Base-by-base conservation (phyloP, 2,329 filamentous ascomycete species). In the Sporothrix luriei region DNA sequence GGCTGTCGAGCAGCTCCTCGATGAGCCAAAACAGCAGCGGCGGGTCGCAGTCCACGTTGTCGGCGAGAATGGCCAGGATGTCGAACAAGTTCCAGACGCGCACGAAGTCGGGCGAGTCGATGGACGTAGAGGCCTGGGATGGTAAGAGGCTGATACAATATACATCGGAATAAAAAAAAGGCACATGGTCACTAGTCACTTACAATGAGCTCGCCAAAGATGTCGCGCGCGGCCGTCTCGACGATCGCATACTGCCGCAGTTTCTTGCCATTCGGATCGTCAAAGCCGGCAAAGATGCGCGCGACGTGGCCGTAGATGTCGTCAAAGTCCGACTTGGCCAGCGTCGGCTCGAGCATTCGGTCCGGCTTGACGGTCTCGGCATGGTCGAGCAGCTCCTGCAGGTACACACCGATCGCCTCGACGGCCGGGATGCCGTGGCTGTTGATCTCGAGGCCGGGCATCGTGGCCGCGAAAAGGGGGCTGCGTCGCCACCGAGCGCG, bases 71-170 rank as follows among this genome's bases (percentile, higher is more conserved):
- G 0, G 91, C 90, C n/a, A 97, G 84, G 54, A 98, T 88, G 77
- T 99, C 96, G 70, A 99, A 87, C 5, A 99, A 84, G 77, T 97
- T 95, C 94, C 94, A 99, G 73, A 98, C 87, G 71, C 88, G 86
- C 65, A 93, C 89, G 76, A 97, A 97, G 0, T 87, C 84, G 54
- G 92, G 88, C 33, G 91, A 88, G 49, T 93, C 86, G 74, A 97
- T 97, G 10, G 87, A 83, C 14, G 87, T 93, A 51, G 87, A 87
- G 55, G 91, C 89, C 91, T 94, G 70, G 6, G 9, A 14, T 7
- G 62, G 57, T 24, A 69, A 49, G 10, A 14, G 4, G 19, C 33
- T 0, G 10, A 21, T 5, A 43, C 4, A 33, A 13, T n/a, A 10
- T 1, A 33, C 11, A 68, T 40, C 11, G 29, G n/a, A 75, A 90